phyloP scores from a whole-genome alignment of 495 filamentous ascomycete species.

The Tuber magnatum region DNA sequence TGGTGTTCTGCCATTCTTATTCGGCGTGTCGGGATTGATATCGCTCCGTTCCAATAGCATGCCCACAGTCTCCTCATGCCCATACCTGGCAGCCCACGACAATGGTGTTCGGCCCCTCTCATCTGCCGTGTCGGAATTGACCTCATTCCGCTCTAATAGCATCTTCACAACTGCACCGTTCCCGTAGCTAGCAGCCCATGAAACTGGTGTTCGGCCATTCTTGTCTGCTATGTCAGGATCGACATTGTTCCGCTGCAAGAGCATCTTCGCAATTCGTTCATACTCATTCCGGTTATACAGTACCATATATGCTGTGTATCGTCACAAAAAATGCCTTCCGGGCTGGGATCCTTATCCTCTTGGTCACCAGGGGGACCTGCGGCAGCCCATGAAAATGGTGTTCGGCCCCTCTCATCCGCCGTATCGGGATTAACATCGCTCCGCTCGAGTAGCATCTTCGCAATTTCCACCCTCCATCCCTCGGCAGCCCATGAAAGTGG shows the following conservation, averaged over 20 bases:
- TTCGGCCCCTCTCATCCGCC: constrained; percentile 10
- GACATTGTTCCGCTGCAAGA: too few relatives aligned
- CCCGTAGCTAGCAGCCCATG: constrained; percentile 42
- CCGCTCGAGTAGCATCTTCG: constrained; percentile 37
- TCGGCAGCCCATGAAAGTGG: constrained; percentile 38
- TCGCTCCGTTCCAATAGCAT: not conserved
- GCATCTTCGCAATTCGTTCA: too few relatives aligned
- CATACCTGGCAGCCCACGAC: too few relatives aligned
- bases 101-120: too few relatives aligned
- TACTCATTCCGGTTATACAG: too few relatives aligned
- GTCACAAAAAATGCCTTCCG: too few relatives aligned
- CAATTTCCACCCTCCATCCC: constrained; percentile 35
- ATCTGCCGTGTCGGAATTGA: constrained; percentile 14
- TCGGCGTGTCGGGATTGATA: too few relatives aligned
- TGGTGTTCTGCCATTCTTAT: constrained; percentile 35
- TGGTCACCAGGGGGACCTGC: constrained; percentile 20
- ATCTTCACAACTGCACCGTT: constrained; percentile 41
- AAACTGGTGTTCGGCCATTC: constrained; percentile 42
- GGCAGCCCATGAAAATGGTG: constrained; percentile 32
- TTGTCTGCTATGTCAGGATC: constrained; percentile 2
- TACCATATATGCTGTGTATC: too few relatives aligned
- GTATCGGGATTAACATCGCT: constrained; percentile 9
- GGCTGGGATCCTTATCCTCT: too few relatives aligned
- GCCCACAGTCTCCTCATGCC: too few relatives aligned
- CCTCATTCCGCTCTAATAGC: constrained; percentile 8